Evolutionary conservation across 495 filamentous ascomycete species (phyloP), one percentile per base, ranked within the genome.

Genomic region (Acidiella bohemica): DNA sequence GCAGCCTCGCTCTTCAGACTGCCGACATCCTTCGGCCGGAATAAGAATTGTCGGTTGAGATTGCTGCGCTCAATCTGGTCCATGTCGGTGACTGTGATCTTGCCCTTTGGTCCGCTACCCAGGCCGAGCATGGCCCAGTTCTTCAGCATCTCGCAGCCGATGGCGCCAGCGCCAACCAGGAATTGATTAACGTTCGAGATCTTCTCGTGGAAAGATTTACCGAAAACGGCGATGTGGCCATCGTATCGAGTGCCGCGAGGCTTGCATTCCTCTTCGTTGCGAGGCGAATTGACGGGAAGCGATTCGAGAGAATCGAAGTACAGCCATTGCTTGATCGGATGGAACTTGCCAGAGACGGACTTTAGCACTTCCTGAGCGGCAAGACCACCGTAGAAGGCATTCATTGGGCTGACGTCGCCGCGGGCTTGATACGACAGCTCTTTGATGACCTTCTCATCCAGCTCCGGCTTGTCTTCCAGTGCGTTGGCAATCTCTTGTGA

Each of bases 101-200:
- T 79, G 47, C 92, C 92, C 23, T 86, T 72, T 17, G 81, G 81
- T 24, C 92, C 92, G 28, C 82, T 82, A 28, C 78, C 88, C 35
- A 99, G 67, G 44, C 92, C 92, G 52, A 96, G 92, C 86, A 96
- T 88, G 19, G 92, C 90, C 90, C 92, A 99, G 59, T 95, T 96
- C 72, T 99, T 99, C 40, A 99, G 67, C 73, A 95, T 99, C 57
- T 99, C 92, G 55, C 92, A 99, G 23, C 92, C 92, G 57, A 99
- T 99, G 42, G 92, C 92, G 45, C 92, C 92, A 18, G 92, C 83
- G 45, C 92, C 92, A 36, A 99, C 92, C 17, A 99, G 70, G 68
- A 99, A 99, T 53, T 93, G 71, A 34, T 75, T 88, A 28, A 83
- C 59, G 53, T 95, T 92, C 37, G 79, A 68, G 49, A 99, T 67